Base-by-base conservation (phyloP, 768 basidiomycete genomes). In the Dictyophora rubrovolvata region DNA sequence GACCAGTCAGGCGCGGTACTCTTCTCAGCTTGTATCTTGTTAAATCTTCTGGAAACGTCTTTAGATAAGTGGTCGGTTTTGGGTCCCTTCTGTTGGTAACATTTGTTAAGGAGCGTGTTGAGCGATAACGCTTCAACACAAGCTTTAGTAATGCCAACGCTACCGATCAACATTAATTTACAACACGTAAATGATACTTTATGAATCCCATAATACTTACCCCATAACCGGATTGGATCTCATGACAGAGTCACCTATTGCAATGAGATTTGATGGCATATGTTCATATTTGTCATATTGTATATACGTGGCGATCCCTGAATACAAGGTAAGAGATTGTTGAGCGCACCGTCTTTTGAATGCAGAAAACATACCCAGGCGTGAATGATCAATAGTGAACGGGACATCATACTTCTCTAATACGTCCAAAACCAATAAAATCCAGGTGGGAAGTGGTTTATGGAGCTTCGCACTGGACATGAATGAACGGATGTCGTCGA, bases 221-320 rank as follows among this genome's bases (percentile, higher is more conserved):
- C 63, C 67, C 50, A 56, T 60, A 7, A 64, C 48, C 12, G 68
- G 68, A 46, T 67, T 67, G 17, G 67, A 14, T 46, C 50, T 47
- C 70, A 72, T 69, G 10, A 70, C 65, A 42, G 70, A 67, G 50
- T 74, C 73, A 20, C 72, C 73, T 33, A 73, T 6, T 1, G 71
- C 72, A 34, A 72, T 62, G 48, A 66, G 73, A 58, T 73, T 74
- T 6, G 60, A 54, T 0, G 73, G 73, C 10, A 73, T 56, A 9
- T 23, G 17, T 46, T 67, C 63, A 5, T 62, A 66, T 21, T 48
- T 47, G 47, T 72, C 67, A 54, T 72, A 73, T n/a, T 56, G 63
- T 28, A 71, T 55, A 55, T 65, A 71, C 10, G 61, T 60, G 5
- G 64, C 62, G 3, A 63, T 49, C 16, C 69, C 70, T 14, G 7